A percentile compares a stretch with the other conserved stretches of the same genome.
phyloP scores from a whole-genome alignment of 163 green algal genomes.

The Chloromonas sp. region DNA sequence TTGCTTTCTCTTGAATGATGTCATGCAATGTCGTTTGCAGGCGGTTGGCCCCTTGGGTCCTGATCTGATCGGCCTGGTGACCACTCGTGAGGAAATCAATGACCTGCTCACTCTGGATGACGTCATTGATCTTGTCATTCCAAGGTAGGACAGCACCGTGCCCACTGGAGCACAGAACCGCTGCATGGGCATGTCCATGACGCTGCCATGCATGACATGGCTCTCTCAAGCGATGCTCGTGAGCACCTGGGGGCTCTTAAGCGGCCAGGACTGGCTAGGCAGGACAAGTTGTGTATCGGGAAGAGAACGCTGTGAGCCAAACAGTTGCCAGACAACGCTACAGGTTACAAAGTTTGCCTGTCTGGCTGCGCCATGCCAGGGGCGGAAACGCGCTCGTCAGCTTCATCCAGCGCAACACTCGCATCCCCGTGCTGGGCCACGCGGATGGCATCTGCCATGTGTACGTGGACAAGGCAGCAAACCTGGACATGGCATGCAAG shows the following conservation, averaged over 20 bases:
- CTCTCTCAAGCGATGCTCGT: no score
- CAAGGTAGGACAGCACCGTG: constrained; percentile 28
- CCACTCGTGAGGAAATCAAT: constrained; percentile 75
- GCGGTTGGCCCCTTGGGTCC: constrained; percentile 33
- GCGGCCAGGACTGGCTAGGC: no score
- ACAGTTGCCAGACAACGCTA: not conserved
- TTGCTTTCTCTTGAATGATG: no score
- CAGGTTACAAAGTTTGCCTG: not conserved
- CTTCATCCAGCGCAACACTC: constrained; percentile 85
- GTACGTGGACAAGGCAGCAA: constrained; percentile 85
- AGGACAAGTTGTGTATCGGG: not conserved
- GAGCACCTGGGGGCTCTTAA: no score
- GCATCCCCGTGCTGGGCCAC: constrained; percentile 96
- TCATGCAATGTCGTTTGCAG: constrained; percentile 2
- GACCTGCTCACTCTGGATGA: constrained; percentile 88
- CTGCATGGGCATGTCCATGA: no score
- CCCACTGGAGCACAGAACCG: no score
- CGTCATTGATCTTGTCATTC: constrained; percentile 96
- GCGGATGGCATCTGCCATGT: constrained; percentile 97
- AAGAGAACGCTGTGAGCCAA: not conserved
- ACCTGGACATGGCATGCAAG: constrained; percentile 71
- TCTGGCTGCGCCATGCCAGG: constrained; percentile 18
- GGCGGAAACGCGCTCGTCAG: constrained; percentile 88
- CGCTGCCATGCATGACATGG: no score
- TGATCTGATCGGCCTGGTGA: constrained; percentile 84